Base-by-base conservation (phyloP, 2,329 filamentous ascomycete species). In the Paraphaeosphaeria minitans region DNA sequence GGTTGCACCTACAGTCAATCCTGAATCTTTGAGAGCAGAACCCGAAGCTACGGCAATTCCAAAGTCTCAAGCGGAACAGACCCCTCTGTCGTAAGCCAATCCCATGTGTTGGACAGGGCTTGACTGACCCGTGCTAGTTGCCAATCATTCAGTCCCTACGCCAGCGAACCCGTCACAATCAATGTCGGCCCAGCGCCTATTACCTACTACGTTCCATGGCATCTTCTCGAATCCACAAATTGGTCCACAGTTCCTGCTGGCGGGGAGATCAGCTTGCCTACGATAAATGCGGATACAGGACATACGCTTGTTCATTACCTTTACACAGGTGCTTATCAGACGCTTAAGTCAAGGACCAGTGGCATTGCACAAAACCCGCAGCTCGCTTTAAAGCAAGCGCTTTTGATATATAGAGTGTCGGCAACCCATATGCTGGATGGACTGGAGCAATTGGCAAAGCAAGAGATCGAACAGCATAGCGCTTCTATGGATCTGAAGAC, bases 281-380 rank as follows among this genome's bases (percentile, higher is more conserved):
- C 16, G 21, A 46, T 54, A 2, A 39, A 21, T 47, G 41, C 16
- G 21, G 52, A 54, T 24, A 47, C 41, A 12, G 52, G 52, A 37
- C 52, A 54, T 37, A 39, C 27, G 37, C 41, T 54, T n/a, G 52
- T 54, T 27, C 52, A 54, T 54, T 54, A 54, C 42, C 52, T 54
- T 19, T 54, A 54, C 31, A 54, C 52, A 39, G 52, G 52, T n/a
- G 13, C 9, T 1, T 54, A 54, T 37, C 52, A 54, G 27, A 46
- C 42, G 42, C 52, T 47, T 54, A 16, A 47, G 29, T 54, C 52
- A 29, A 16, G 33, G n/a, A 22, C 14, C 3, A 33, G 39, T 46
- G 29, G 19, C 37, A 46, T 54, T 29, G 41, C 52, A 47, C 41
- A 37, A 41, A 42, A 54, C 19, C 19, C 41, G 12, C 12, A 54